Evolutionary conservation across 176 grass and related monocot species (phyloP).

Genomic region (Musa acuminata): DNA sequence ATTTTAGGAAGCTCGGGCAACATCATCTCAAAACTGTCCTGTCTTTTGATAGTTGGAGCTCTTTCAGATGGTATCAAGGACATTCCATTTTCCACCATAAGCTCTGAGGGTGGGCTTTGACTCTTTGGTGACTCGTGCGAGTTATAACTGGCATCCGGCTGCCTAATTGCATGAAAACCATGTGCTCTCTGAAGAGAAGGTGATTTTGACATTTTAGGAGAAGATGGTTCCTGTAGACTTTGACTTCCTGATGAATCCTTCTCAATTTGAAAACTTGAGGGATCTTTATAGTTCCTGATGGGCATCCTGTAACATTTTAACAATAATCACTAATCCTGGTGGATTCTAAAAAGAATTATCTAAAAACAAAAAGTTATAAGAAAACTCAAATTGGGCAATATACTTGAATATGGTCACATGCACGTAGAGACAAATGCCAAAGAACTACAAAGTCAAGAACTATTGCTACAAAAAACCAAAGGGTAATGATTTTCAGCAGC

Average conservation of each 20-base stretch:
- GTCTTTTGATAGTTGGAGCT: slow-evolving; percentile 77
- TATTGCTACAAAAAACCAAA: background rate
- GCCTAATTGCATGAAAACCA: slow-evolving; percentile 58
- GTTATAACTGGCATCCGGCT: slow-evolving; percentile 61
- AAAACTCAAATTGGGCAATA: background rate
- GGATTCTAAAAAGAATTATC: background rate
- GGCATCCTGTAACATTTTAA: slow-evolving; percentile 64
- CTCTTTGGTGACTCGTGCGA: slow-evolving; percentile 87
- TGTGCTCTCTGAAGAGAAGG: slow-evolving; percentile 82
- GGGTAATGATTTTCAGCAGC: no score
- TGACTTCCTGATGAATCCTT: slow-evolving; percentile 48
- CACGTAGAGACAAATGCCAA: background rate
- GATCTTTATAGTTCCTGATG: slow-evolving; percentile 59
- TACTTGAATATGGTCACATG: background rate
- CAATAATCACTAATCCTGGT: background rate
- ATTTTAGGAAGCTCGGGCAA: slow-evolving; percentile 93
- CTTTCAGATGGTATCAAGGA: slow-evolving; percentile 46
- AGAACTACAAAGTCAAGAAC: background rate
- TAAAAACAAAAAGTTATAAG: background rate
- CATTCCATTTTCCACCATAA: slow-evolving; percentile 51
- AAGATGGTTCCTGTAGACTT: slow-evolving; percentile 68
- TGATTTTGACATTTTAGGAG: slow-evolving; percentile 96
- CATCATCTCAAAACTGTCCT: slow-evolving; percentile 82
- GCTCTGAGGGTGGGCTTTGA: slow-evolving; percentile 67
- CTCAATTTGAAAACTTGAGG: slow-evolving; percentile 54